Base-by-base conservation (phyloP, 83 land plant genomes). In the Diphasiastrum complanatum region DNA sequence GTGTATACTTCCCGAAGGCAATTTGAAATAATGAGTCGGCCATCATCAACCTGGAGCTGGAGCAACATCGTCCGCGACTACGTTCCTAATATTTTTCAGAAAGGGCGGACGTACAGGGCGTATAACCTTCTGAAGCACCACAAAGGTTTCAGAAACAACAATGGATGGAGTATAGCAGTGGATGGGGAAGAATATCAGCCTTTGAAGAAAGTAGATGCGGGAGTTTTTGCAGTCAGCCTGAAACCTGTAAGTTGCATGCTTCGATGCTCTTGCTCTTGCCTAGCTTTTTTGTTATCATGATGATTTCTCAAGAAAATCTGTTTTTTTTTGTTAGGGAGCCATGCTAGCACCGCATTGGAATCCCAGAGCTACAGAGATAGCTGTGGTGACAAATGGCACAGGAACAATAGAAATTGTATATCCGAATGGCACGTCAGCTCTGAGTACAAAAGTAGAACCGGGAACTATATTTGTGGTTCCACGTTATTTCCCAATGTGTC, bases 301-400 rank as follows among this genome's bases (percentile, higher is more conserved):
- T 67, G 1, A 14, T 35, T 18, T 14, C 27, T 8, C 11, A 8
- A 22, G 14, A 4, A 24, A 18, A 61, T 60, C 6, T 49, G n/a
- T 34, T 50, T 5, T 33, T 6, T 14, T 66, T 49, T 58, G 45
- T 45, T 24, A 84, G 88, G 88, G 85, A 11, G 63, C 92, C 4
- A 79, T 87, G 81, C 66, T 87, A 67, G 85, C 79, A 50, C 88
- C 92, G 8, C 88, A 87, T 45, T 87, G 92, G 92, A 87, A 87
- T 47, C 92, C 92, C 18, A 72, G 28, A 58, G 88, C 88, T n/a
- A 70, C 75, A 3, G 92, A 87, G 72, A 79, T 87, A 20, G 82
- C 73, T 19, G 22, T 84, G 1, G 85, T 81, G 5, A 55, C 74
- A 3, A 47, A 70, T 25, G 92, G 88, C 10, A 51, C 43, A 43